A percentile compares a stretch with the other conserved stretches of the same genome.
phyloP scores from a whole-genome alignment of 2,329 filamentous ascomycete species.

The Xylaria hypoxylon region DNA sequence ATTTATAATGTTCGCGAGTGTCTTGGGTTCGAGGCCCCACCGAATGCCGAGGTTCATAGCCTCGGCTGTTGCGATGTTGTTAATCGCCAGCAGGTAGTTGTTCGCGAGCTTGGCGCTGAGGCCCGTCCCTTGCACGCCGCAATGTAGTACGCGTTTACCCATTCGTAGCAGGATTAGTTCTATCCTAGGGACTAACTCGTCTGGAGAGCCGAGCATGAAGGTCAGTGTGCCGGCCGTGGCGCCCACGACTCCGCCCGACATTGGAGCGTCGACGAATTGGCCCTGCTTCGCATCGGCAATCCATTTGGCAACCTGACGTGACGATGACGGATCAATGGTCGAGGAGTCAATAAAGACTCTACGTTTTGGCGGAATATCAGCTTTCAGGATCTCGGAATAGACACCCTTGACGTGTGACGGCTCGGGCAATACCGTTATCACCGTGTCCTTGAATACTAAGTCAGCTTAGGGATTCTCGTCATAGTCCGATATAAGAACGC shows the following conservation, averaged over 20 bases:
- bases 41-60: conserved; percentile 74
- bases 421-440: conserved; percentile 90
- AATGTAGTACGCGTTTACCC: conserved; percentile 87
- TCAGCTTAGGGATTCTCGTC: conserved; percentile 29
- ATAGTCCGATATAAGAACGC: background rate
- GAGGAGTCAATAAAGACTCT: conserved; percentile 95
- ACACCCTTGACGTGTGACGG: conserved; percentile 88
- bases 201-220: conserved; percentile 89
- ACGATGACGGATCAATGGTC: conserved; percentile 92
- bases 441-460: conserved; percentile 72
- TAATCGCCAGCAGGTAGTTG: conserved; percentile 94
- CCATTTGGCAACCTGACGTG: conserved; percentile 77
- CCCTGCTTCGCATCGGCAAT: conserved; percentile 75
- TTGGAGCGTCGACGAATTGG: conserved; percentile 91
- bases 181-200: conserved; percentile 70
- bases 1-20: conserved; percentile 88
- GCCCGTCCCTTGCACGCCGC: conserved; percentile 85
- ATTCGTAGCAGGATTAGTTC: conserved; percentile 80
- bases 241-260: conserved; percentile 96
- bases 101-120: conserved; percentile 95
- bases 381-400: conserved; percentile 79
- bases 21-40: conserved; percentile 70
- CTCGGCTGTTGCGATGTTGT: conserved; percentile 81
- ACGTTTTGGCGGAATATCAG: conserved; percentile 62
- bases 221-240: conserved; percentile 88